Evolutionary conservation across 1,284 basidiomycete species (phyloP).

Genomic region (Amylostereum areolatum): DNA sequence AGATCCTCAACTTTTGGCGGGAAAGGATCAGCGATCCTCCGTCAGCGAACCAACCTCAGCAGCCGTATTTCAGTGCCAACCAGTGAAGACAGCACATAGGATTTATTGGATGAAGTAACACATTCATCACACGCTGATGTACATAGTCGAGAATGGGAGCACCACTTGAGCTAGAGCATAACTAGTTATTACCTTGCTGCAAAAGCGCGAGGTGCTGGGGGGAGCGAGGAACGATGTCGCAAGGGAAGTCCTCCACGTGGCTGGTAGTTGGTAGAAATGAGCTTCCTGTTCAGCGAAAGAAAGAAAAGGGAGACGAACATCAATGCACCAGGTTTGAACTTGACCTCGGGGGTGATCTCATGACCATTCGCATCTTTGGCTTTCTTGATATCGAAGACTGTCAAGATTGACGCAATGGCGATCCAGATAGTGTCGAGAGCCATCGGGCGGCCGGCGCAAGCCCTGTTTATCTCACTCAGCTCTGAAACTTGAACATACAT

Average conservation of each 20-base stretch:
- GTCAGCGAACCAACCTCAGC: too few species aligned
- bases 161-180: not conserved
- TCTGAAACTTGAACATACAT: not conserved
- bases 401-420: slow-evolving; percentile 12
- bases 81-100: too few species aligned
- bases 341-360: slow-evolving; percentile 10
- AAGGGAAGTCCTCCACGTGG: slow-evolving; percentile 8
- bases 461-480: not conserved
- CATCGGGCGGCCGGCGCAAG: slow-evolving; percentile 11
- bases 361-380: slow-evolving; percentile 10
- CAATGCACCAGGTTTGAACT: slow-evolving; percentile 5
- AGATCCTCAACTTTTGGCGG: too few species aligned
- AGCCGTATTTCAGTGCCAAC: too few species aligned
- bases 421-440: slow-evolving; percentile 16
- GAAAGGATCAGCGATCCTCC: too few species aligned
- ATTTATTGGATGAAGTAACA: too few species aligned
- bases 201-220: slow-evolving; percentile 5
- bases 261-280: not conserved
- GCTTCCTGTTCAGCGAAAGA: not conserved
- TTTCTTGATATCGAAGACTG: slow-evolving; percentile 13
- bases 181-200: slow-evolving; percentile 2
- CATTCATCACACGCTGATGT: too few species aligned
- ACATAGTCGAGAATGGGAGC: too few species aligned
- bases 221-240: slow-evolving; percentile 9
- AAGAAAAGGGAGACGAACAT: not conserved